These are phyloP conservation scores for Suillus fuscotomentosus DNA, from an alignment of 768 basidiomycete species.

Conservation along the genomic window DNA sequence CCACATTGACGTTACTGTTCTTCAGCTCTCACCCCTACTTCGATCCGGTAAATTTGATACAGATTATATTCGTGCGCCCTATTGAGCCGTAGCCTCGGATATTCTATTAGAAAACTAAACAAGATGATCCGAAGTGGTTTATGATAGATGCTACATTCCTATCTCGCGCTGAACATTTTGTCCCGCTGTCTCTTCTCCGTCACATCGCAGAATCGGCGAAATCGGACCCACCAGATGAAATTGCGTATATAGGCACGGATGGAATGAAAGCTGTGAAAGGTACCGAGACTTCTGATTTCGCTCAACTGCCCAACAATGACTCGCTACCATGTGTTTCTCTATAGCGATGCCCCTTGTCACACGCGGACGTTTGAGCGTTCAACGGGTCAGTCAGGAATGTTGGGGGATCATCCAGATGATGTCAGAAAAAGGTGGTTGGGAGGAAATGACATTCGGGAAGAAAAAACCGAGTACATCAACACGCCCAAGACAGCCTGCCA, in stretches of 20 bases:
- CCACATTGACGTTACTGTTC: constrained; percentile 9
- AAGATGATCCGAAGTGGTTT: constrained; percentile 81
- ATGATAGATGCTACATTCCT: constrained; percentile 84
- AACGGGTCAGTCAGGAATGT: constrained; percentile 65
- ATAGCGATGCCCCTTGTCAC: constrained; percentile 78
- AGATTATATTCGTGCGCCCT: neutral
- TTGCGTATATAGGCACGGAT: constrained; percentile 65
- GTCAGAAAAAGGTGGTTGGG: constrained; percentile 80
- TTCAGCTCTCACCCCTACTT: constrained; percentile 74
- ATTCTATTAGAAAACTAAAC: constrained; percentile 60
- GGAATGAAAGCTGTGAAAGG: constrained; percentile 67
- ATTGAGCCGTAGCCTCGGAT: neutral
- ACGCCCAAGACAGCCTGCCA: neutral
- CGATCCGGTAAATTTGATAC: constrained; percentile 51
- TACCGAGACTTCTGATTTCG: constrained; percentile 22
- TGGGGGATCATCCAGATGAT: constrained; percentile 62
- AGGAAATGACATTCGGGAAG: constrained; percentile 42
- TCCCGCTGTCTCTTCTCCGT: constrained; percentile 75
- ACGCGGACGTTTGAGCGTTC: constrained; percentile 84
- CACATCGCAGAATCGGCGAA: constrained; percentile 47
- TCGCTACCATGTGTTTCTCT: constrained; percentile 12
- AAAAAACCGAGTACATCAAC: constrained; percentile 26
- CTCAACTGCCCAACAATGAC: constrained; percentile 3
- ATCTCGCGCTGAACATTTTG: constrained; percentile 64
- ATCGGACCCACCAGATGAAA: constrained; percentile 43